Conservation (phyloP, 371 early-diverging fungal genomes). For the Mortierella sp. region DNA sequence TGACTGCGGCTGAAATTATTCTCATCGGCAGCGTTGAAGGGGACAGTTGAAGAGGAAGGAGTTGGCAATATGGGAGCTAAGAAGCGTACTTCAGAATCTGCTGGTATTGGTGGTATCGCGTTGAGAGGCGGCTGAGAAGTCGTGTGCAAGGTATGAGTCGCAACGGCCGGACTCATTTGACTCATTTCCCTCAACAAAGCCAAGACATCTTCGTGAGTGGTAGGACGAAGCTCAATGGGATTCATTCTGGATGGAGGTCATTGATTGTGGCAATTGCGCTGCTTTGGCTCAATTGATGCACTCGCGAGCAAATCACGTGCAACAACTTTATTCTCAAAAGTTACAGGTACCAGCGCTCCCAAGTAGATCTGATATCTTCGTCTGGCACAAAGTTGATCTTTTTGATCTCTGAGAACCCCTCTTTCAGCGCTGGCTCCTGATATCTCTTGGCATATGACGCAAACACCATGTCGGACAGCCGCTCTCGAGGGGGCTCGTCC, state of each 20-base stretch:
- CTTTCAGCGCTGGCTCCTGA: conserved; percentile 65
- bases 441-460: conserved; percentile 62
- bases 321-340: neutral
- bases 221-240: neutral
- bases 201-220: conserved; percentile 1
- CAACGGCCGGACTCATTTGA: neutral
- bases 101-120: too few relatives aligned
- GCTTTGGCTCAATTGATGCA: neutral
- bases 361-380: conserved; percentile 47
- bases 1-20: neutral
- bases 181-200: neutral
- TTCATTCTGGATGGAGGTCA: neutral
- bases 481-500: conserved; percentile 52
- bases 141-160: neutral
- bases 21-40: neutral
- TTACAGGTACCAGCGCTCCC: conserved; percentile 55
- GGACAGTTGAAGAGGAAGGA: neutral
- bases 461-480: conserved; percentile 71
- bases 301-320: neutral
- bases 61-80: too few relatives aligned
- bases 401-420: conserved; percentile 77
- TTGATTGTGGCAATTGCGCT: neutral
- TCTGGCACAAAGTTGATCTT: conserved; percentile 75
- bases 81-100: too few relatives aligned
- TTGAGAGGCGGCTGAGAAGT: neutral